Evolutionary conservation across 257 asterid genomes (phyloP).

Genomic region (Lithospermum erythrorhizon): DNA sequence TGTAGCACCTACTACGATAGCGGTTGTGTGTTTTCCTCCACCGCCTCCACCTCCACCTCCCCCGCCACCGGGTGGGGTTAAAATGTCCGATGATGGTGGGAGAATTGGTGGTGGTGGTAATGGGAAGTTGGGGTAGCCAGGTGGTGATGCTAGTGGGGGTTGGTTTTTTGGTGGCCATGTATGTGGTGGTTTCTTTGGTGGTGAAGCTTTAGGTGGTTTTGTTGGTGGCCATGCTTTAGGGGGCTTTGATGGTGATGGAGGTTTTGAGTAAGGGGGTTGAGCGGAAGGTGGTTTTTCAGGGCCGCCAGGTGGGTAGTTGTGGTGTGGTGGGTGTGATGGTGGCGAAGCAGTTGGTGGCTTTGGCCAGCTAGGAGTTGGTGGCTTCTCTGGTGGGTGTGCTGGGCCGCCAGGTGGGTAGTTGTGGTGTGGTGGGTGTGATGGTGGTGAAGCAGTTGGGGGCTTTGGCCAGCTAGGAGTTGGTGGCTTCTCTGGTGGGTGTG

Average conservation of each 20-base stretch:
- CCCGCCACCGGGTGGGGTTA: slow-evolving; percentile 29
- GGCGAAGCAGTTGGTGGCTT: slow-evolving; percentile 8
- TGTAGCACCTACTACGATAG: slow-evolving; percentile 51
- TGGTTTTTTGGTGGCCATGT: slow-evolving; percentile 3
- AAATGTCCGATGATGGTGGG: slow-evolving; percentile 5
- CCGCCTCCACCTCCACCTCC: slow-evolving; percentile 25
- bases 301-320: slow-evolving; percentile 9
- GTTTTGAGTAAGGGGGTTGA: slow-evolving; percentile 10
- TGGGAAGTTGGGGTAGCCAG: slow-evolving; percentile 4
- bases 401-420: slow-evolving; percentile 11
- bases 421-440: slow-evolving; percentile 15
- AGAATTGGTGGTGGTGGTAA: neutral
- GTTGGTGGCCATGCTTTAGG: slow-evolving; percentile 10
- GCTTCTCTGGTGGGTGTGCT: neutral
- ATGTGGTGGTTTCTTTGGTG: slow-evolving; percentile 15
- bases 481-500: slow-evolving; percentile 5
- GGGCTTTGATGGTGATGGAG: slow-evolving; percentile 9
- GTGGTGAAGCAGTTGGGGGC: slow-evolving; percentile 15
- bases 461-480: neutral
- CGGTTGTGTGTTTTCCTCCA: slow-evolving; percentile 39
- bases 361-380: slow-evolving; percentile 5
- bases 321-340: slow-evolving; percentile 10
- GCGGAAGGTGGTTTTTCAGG: slow-evolving; percentile 16
- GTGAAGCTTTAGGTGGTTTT: slow-evolving; percentile 2
- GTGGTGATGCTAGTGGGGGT: slow-evolving; percentile 5